phyloP scores from a whole-genome alignment of 2,329 filamentous ascomycete species.

The Diplodia corticola region DNA sequence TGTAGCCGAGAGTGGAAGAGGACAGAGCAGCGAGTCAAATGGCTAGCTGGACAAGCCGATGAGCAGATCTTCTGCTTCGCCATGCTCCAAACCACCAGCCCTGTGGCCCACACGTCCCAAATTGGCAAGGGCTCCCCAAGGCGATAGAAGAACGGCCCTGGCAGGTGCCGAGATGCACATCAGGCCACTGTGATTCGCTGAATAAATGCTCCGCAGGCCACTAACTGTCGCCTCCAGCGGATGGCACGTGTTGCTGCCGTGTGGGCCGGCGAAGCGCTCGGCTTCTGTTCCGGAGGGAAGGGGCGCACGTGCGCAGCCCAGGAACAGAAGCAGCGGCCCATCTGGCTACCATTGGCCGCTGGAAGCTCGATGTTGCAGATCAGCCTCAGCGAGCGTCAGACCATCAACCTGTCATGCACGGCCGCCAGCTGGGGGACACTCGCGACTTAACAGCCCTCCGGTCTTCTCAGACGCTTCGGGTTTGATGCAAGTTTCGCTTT shows the following conservation, averaged over 20 bases:
- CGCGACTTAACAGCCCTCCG: not conserved
- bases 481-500: constrained; percentile 13
- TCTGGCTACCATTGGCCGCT: not conserved
- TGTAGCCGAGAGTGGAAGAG: too few species aligned
- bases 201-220: not conserved
- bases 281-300: not conserved
- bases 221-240: not conserved
- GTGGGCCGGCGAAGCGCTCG: constrained; percentile 11
- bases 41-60: not conserved
- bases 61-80: not conserved
- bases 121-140: not conserved
- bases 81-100: not conserved
- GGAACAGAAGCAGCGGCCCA: not conserved
- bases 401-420: not conserved
- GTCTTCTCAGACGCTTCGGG: not conserved
- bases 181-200: not conserved
- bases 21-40: not conserved
- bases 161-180: not conserved
- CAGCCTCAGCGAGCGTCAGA: constrained; percentile 8
- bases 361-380: not conserved
- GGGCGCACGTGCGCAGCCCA: not conserved
- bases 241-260: not conserved
- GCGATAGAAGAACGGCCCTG: not conserved
- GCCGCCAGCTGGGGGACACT: not conserved
- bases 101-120: not conserved